Evolutionary conservation across 2,329 filamentous ascomycete genomes (phyloP).

Genomic region (Bisporella sp.): DNA sequence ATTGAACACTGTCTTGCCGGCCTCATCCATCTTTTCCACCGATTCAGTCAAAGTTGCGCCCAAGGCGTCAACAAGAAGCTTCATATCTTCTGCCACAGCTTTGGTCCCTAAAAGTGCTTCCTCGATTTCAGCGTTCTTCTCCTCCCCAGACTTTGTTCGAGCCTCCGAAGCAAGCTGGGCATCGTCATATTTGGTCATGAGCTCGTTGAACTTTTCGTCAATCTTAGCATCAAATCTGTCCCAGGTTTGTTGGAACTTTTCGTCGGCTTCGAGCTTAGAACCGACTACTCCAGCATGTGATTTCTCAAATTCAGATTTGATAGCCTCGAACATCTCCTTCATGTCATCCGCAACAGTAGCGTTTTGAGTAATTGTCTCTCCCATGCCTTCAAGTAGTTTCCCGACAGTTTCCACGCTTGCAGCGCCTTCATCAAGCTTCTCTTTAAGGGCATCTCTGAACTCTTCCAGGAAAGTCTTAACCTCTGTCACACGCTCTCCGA

Average conservation of each 20-base stretch:
- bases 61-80: constrained; percentile 77
- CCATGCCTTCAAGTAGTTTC: constrained; percentile 59
- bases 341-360: constrained; percentile 54
- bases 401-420: constrained; percentile 67
- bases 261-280: constrained; percentile 75
- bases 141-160: constrained; percentile 65
- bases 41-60: constrained; percentile 74
- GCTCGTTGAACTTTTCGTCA: constrained; percentile 62
- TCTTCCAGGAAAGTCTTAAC: constrained; percentile 73
- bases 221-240: constrained; percentile 48
- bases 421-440: constrained; percentile 69
- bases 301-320: constrained; percentile 84
- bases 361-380: constrained; percentile 55
- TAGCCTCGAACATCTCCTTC: constrained; percentile 64
- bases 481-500: constrained; percentile 71
- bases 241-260: constrained; percentile 59
- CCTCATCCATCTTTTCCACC: constrained; percentile 79
- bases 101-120: constrained; percentile 70
- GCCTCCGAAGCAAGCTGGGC: constrained; percentile 69
- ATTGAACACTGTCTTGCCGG: constrained; percentile 78
- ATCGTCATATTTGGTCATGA: constrained; percentile 84
- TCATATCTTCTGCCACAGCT: constrained; percentile 78
- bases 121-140: constrained; percentile 65
- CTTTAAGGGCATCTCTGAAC: constrained; percentile 68
- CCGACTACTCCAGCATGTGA: constrained; percentile 73